Conservation (phyloP, 495 filamentous ascomycete genomes). For the Penicillium parvum region DNA sequence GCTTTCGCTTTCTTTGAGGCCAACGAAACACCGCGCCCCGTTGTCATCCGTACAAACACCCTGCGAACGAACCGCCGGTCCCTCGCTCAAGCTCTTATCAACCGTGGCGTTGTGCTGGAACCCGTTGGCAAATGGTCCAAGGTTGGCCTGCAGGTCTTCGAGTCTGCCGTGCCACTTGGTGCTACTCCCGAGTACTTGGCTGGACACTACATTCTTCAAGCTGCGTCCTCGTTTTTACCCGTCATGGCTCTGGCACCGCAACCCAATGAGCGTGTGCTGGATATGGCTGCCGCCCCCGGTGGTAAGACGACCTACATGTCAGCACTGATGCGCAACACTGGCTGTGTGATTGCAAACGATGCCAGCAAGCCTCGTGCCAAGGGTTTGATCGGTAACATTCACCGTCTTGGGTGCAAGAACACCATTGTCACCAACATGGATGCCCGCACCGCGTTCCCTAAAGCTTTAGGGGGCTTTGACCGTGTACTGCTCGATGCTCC, state of each 20-base stretch:
- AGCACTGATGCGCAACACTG: constrained; percentile 97
- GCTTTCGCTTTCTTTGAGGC: constrained; percentile 98
- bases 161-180: constrained; percentile 88
- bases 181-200: constrained; percentile 97
- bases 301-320: constrained; percentile 97
- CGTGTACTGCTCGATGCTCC: constrained; percentile 75
- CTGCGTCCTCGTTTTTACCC: constrained; percentile 92
- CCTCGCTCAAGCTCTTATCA: constrained; percentile 91
- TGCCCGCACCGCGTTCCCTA: constrained; percentile 80
- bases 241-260: constrained; percentile 96
- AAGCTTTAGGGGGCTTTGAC: constrained; percentile 93
- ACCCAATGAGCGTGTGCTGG: constrained; percentile 81
- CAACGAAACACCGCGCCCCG: constrained; percentile 86
- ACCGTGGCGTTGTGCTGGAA: constrained; percentile 92
- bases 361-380: constrained; percentile 87
- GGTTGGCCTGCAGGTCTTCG: constrained; percentile 93
- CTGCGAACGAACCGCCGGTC: constrained; percentile 87
- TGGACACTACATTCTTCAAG: constrained; percentile 96
- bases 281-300: constrained; percentile 97
- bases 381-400: constrained; percentile 96
- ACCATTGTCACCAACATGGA: constrained; percentile 93
- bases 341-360: constrained; percentile 95
- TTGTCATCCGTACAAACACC: constrained; percentile 91
- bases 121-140: constrained; percentile 99
- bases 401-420: constrained; percentile 90